Conservation (phyloP, 2,329 filamentous ascomycete genomes). For the Fusarium agapanthi region DNA sequence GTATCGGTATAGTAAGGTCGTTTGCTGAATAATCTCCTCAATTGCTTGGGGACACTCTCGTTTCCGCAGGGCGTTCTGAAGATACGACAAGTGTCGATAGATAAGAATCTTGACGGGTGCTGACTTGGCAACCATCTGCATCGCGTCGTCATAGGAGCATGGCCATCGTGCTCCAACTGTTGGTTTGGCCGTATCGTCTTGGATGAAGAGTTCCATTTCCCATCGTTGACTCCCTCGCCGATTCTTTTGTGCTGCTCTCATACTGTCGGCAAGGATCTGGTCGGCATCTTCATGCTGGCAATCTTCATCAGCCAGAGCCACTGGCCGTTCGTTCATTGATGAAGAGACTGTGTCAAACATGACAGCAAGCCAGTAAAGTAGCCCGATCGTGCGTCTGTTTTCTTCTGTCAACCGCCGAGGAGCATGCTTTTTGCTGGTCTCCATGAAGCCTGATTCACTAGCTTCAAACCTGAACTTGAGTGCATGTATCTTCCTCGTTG, state of each 20-base stretch:
- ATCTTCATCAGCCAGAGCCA: not conserved
- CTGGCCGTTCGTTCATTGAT: not conserved
- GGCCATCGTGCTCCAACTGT: not conserved
- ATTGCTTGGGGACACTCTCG: not conserved
- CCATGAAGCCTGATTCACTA: not conserved
- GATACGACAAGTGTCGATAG: not conserved
- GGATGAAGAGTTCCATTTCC: not conserved
- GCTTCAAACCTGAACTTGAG: not conserved
- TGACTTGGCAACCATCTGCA: not conserved
- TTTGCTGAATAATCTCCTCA: not conserved
- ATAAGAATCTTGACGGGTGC: not conserved
- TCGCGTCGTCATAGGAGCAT: not conserved
- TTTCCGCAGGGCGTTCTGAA: not conserved
- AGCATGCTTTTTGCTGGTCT: not conserved
- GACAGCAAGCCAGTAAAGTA: not conserved
- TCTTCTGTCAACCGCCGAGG: not conserved
- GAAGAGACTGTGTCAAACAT: not conserved
- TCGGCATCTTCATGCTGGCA: not conserved
- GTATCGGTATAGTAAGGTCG: not conserved
- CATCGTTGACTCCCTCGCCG: not conserved
- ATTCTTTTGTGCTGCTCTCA: not conserved
- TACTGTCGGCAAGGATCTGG: not conserved
- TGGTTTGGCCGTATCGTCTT: not conserved
- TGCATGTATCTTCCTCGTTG: not conserved
- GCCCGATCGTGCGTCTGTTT: accelerated